A percentile compares a stretch with the other conserved stretches of the same genome.
Conservation (phyloP, 176 grass and related monocot species). For the Tuctoria greenei region DNA sequence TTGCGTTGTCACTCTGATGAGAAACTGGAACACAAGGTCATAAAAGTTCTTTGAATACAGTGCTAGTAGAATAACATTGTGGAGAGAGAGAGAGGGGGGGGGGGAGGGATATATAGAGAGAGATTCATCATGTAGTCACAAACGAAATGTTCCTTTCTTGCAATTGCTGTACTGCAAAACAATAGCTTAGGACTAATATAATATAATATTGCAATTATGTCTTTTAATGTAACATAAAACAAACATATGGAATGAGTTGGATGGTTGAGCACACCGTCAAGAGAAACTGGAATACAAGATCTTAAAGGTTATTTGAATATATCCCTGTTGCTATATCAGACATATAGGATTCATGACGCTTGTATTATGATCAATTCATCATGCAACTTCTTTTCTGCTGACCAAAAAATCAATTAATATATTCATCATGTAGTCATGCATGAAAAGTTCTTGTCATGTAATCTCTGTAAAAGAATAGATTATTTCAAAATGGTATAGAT, state of each 20-base stretch:
- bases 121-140: background rate
- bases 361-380: background rate
- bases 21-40: background rate
- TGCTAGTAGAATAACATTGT: background rate
- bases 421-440: background rate
- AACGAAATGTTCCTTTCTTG: background rate
- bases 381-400: constrained; percentile 3
- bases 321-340: background rate
- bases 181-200: background rate
- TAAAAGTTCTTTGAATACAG: background rate
- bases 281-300: background rate
- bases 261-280: background rate
- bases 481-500: background rate
- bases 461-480: background rate
- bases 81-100: too few relatives aligned
- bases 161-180: background rate
- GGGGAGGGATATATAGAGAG: too few relatives aligned
- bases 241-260: background rate
- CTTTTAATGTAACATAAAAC: background rate
- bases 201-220: background rate
- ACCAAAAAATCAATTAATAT: background rate
- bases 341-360: constrained; percentile 12
- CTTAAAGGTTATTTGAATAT: constrained; percentile 18
- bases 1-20: background rate
- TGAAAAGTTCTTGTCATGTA: background rate